Percentiles rank a stretch among this genome's conserved stretches.
These are phyloP conservation scores for Clonostachys rhizophaga DNA, from an alignment of 2,329 filamentous ascomycete species.

Conservation along the genomic window DNA sequence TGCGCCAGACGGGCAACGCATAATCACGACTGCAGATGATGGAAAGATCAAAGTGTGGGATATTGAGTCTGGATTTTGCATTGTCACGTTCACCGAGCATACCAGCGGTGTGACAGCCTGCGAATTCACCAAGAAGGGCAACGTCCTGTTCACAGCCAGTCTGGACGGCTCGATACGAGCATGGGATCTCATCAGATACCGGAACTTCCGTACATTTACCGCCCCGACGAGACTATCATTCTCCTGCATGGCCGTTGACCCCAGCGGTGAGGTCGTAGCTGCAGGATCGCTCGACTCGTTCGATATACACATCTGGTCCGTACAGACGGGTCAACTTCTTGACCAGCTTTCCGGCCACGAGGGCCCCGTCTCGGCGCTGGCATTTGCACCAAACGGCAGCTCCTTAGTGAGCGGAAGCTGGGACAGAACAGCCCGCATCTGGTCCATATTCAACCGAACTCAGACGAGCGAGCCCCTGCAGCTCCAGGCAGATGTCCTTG, in stretches of 20 bases:
- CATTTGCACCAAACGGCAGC: constrained; percentile 83
- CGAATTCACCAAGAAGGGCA: constrained; percentile 92
- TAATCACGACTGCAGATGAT: constrained; percentile 92
- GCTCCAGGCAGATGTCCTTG: constrained; percentile 84
- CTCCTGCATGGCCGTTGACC: constrained; percentile 92
- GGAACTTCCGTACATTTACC: constrained; percentile 97
- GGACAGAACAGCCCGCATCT: constrained; percentile 93
- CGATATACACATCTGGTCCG: constrained; percentile 97
- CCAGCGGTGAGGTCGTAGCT: constrained; percentile 92
- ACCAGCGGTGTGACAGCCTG: constrained; percentile 91
- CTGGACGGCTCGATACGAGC: constrained; percentile 91
- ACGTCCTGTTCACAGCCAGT: constrained; percentile 92
- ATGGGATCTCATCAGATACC: constrained; percentile 93
- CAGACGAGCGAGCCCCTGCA: constrained; percentile 94
- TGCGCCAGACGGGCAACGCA: constrained; percentile 86
- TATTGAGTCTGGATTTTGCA: constrained; percentile 91
- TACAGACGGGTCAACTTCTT: constrained; percentile 92
- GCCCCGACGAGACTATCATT: constrained; percentile 89
- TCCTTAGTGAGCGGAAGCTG: constrained; percentile 88
- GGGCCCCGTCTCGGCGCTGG: constrained; percentile 82
- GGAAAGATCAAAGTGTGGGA: constrained; percentile 99
- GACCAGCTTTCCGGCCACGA: constrained; percentile 91
- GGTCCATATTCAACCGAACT: constrained; percentile 90
- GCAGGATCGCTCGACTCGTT: constrained; percentile 95
- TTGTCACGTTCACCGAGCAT: constrained; percentile 97